phyloP scores from a whole-genome alignment of 371 early-diverging fungal species.

The Smittium culicis region DNA sequence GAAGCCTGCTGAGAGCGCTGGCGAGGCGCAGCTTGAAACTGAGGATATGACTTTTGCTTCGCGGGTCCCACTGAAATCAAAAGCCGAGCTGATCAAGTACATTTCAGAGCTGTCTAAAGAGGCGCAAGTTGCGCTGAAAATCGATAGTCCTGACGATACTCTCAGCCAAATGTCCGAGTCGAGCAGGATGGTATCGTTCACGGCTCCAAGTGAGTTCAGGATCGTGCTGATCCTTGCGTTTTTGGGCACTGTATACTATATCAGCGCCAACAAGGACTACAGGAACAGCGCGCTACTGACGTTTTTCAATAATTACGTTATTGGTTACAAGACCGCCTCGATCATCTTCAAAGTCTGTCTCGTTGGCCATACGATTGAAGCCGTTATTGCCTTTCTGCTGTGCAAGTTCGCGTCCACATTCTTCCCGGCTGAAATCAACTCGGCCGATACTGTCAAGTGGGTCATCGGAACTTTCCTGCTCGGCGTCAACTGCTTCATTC shows the following conservation, averaged over 20 bases:
- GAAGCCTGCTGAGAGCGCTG: not conserved
- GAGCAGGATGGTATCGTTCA: not conserved
- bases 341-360: not conserved
- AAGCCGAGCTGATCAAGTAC: not conserved
- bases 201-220: not conserved
- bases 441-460: not conserved
- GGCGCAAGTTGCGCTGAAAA: not conserved
- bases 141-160: not conserved
- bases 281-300: not conserved
- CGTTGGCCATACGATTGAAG: not conserved
- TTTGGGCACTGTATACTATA: not conserved
- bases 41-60: constrained; percentile 14
- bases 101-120: constrained; percentile 7
- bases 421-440: constrained; percentile 9
- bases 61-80: not conserved
- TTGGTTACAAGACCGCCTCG: not conserved
- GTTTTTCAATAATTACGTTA: not conserved
- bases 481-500: not conserved
- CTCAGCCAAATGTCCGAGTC: not conserved
- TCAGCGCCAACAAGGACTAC: not conserved
- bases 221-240: not conserved
- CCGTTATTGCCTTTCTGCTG: not conserved
- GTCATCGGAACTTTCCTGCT: not conserved
- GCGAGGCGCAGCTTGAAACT: not conserved
- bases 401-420: not conserved